A percentile compares a stretch with the other conserved stretches of the same genome.
Evolutionary conservation across 352 stramenopile species (phyloP).

Genomic region (Pythium angustatum): DNA sequence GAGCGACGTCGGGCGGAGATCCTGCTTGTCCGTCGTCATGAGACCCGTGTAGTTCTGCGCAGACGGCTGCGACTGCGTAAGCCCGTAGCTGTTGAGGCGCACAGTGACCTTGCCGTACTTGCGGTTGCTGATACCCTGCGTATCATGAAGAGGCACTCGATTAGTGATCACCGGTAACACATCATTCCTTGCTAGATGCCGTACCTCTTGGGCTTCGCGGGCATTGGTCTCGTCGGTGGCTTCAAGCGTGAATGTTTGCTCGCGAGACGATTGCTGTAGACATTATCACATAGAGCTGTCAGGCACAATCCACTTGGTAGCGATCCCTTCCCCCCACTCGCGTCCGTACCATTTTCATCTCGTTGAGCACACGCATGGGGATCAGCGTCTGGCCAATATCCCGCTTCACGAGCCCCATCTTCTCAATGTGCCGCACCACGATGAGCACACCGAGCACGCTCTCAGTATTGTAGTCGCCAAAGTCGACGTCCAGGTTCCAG

Average conservation of each 20-base stretch:
- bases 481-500: slow-evolving; percentile 83
- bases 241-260: slow-evolving; percentile 58
- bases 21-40: slow-evolving; percentile 32
- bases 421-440: slow-evolving; percentile 69
- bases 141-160: background rate
- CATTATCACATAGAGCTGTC: background rate
- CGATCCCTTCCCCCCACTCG: background rate
- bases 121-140: slow-evolving; percentile 52
- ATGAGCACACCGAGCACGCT: slow-evolving; percentile 67
- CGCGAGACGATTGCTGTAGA: slow-evolving; percentile 53
- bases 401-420: slow-evolving; percentile 71
- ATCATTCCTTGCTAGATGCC: too few species aligned
- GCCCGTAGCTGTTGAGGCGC: slow-evolving; percentile 69
- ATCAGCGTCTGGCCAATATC: slow-evolving; percentile 72
- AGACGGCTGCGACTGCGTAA: slow-evolving; percentile 30
- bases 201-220: slow-evolving; percentile 46
- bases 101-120: slow-evolving; percentile 70
- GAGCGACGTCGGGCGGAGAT: slow-evolving; percentile 50
- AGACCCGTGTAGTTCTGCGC: slow-evolving; percentile 53
- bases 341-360: slow-evolving; percentile 64
- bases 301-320: background rate
- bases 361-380: slow-evolving; percentile 65
- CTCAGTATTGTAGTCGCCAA: slow-evolving; percentile 72
- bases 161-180: too few species aligned
- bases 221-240: slow-evolving; percentile 59